Evolutionary conservation across 2,329 filamentous ascomycete species (phyloP).

Genomic region (Parafenestella ontariensis): DNA sequence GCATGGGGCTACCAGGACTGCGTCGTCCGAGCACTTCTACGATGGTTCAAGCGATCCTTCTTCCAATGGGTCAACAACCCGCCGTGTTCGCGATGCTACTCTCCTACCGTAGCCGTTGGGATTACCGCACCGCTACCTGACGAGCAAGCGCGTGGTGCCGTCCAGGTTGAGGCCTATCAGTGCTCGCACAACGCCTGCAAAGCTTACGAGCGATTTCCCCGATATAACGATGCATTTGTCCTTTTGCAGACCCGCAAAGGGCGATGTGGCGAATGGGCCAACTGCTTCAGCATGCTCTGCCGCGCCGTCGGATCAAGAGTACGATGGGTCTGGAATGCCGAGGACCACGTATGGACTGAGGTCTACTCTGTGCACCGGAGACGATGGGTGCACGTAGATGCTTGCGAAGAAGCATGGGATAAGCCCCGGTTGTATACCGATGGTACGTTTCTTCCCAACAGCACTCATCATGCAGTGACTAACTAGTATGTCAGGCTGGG

Average conservation of each 20-base stretch:
- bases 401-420: conserved; percentile 94
- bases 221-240: conserved; percentile 95
- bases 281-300: conserved; percentile 98
- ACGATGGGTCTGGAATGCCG: conserved; percentile 97
- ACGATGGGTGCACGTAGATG: conserved; percentile 96
- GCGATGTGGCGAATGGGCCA: conserved; percentile 93
- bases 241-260: conserved; percentile 85
- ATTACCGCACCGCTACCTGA: conserved; percentile 86
- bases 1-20: conserved; percentile 99
- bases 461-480: conserved; percentile 8
- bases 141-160: conserved; percentile 85
- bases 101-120: conserved; percentile 81
- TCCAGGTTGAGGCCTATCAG: conserved; percentile 86
- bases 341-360: conserved; percentile 98
- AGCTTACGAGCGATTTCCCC: conserved; percentile 85
- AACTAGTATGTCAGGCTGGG: conserved; percentile 69
- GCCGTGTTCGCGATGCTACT: conserved; percentile 79
- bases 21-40: conserved; percentile 85
- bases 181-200: conserved; percentile 80
- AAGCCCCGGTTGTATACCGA: conserved; percentile 90
- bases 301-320: conserved; percentile 89
- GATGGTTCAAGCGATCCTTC: conserved; percentile 95
- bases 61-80: conserved; percentile 98
- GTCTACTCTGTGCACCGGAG: conserved; percentile 93
- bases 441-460: conserved; percentile 58